Evolutionary conservation across 163 green algal genomes (phyloP).

Genomic region (Scenedesmus sp.): DNA sequence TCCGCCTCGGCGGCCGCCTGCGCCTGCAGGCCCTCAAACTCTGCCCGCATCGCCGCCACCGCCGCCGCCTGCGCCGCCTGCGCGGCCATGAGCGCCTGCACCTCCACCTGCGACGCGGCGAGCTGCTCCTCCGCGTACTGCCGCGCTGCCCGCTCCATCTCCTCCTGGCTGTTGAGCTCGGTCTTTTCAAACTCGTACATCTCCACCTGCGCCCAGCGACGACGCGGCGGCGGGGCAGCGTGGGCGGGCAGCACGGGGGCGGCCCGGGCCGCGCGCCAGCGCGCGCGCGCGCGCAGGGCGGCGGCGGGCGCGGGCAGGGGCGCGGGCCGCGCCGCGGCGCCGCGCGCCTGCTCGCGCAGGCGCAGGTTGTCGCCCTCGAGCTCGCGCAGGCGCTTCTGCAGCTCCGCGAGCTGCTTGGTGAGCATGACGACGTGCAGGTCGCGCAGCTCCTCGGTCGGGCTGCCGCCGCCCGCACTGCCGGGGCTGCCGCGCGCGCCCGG

Average conservation of each 20-base stretch:
- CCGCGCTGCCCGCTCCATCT: conserved; percentile 40
- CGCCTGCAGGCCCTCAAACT: conserved; percentile 13
- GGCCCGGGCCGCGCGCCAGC: neutral
- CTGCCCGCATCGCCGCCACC: neutral
- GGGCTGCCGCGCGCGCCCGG: neutral
- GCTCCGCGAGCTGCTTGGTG: conserved; percentile 23
- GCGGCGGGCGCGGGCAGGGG: too few relatives aligned
- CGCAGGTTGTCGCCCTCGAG: conserved; percentile 15
- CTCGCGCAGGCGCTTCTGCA: conserved; percentile 24
- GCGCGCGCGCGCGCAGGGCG: neutral
- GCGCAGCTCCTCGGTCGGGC: conserved; percentile 29
- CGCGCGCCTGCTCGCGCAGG: conserved; percentile 31
- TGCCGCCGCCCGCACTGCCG: conserved; percentile 5
- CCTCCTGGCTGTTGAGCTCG: conserved; percentile 42
- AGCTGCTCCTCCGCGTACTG: conserved; percentile 46
- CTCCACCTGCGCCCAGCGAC: conserved; percentile 4
- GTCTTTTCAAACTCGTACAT: conserved; percentile 47
- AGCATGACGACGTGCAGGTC: conserved; percentile 26
- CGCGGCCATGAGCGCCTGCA: conserved; percentile 8
- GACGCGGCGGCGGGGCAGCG: too few relatives aligned
- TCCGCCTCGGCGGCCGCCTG: conserved; percentile 1
- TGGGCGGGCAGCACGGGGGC: neutral
- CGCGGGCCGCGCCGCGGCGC: too few relatives aligned
- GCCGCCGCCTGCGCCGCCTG: conserved; percentile 1
- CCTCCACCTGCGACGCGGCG: conserved; percentile 6